Evolutionary conservation across 1,284 basidiomycete genomes (phyloP), one percentile per base, ranked within the genome.

Genomic region (Fomitopsis palustris): DNA sequence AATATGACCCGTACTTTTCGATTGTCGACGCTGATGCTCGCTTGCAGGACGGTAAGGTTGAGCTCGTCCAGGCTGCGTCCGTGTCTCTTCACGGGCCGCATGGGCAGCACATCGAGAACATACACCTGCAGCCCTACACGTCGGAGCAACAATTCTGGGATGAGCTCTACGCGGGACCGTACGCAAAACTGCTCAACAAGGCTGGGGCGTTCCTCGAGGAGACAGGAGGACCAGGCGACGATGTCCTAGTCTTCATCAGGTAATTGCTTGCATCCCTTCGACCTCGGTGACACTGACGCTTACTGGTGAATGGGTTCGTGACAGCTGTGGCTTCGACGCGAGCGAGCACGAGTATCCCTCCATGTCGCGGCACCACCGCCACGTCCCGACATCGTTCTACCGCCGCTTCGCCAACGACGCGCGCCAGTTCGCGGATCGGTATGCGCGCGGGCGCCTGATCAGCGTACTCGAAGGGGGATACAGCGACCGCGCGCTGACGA

Each of bases 401-500:
- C 79, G 89, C 66, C 87, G 85, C 4, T 97, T 98, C 67, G 89
- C 93, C 0, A 78, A 76, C 2, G 94, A 97, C 67, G 84, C 86
- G 0, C 80, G 84, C 41, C 68, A 63, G 0, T 84, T 98, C 57
- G 88, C 92, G 0, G 82, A 92, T 45, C 67, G 74, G 25, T 85
- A 86, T 61, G 86, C 92, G 0, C 67, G 73, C 0, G 94, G 95
- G 0, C 84, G 88, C 54, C 69, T 97, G 1, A 79, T 98, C 23
- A 94, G 92, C 62, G 89, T 98, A 0, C 83, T 99, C 1, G 96
- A 99, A 74, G 96, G 96, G 1, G 96, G 96, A 0, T 98, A 99
- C 70, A 93, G 92, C 65, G 95, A 98, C 70, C 82, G 90, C 3
- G 93, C 94, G 0, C 75, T 98, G 54, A 87, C 81, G 14, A 93